Base-by-base conservation (phyloP, 257 asterid genomes). In the Capsicum rhomboideum region DNA sequence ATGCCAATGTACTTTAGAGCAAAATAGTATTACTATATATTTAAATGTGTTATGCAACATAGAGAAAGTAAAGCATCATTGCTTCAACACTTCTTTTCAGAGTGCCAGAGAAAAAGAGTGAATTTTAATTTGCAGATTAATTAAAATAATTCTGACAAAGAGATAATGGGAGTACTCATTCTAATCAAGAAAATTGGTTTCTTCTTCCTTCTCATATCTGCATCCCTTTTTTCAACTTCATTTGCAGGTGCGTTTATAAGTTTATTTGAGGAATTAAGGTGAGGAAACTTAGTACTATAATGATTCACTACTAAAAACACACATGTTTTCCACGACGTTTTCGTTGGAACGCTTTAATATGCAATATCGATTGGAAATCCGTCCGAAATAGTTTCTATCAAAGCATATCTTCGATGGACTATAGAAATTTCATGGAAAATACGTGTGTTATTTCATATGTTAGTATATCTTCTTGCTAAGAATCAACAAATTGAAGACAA, bases 131-230 rank as follows among this genome's bases (percentile, higher is more conserved):
- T 21, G 23, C 82, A 61, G 80, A 80, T 50, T n/a, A 31, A 83
- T 85, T 89, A 74, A 61, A 46, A 91, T 86, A 93, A 14, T 4
- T 26, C 59, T 52, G 82, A 53, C 44, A 6, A 21, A 28, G 40
- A 50, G 54, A 64, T 40, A 80, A 80, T 40, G 71, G 84, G 59
- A n/a, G 91, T 83, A 52, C 52, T 84, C 88, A 85, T 86, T 87
- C 86, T 83, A 87, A 44, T 86, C 88, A 90, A 90, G 92, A 92
- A 92, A 53, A 84, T 87, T 86, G 83, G 82, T 88, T 79, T 94
- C 59, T 89, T 95, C 89, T 89, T 91, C 85, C 93, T 95, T 89
- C 85, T 95, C 89, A 44, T 95, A 89, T 90, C 93, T 82, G 89
- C 92, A 1, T 86, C 93, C 56, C 77, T 93, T 86, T 21, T 92